Evolutionary conservation across 768 basidiomycete genomes (phyloP).

Genomic region (Tubosaeta sp.): DNA sequence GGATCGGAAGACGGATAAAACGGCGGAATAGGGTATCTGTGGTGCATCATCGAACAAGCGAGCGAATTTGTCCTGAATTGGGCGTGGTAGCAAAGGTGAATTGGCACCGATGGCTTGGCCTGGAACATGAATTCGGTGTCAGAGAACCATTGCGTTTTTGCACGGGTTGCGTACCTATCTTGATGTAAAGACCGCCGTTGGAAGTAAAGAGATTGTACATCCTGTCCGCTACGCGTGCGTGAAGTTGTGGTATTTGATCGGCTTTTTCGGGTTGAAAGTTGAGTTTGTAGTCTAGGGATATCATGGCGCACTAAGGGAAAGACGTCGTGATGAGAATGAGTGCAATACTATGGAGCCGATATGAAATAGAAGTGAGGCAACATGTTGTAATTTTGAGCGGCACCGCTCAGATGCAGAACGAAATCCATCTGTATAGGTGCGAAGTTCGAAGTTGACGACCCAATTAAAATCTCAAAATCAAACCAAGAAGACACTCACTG

Average conservation of each 20-base stretch:
- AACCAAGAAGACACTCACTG: conserved; percentile 32
- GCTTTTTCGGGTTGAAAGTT: conserved; percentile 77
- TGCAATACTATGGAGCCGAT: background rate
- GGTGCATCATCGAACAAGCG: conserved; percentile 88
- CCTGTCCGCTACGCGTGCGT: conserved; percentile 78
- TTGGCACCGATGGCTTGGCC: conserved; percentile 83
- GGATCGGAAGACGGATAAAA: conserved; percentile 60
- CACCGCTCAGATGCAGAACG: background rate
- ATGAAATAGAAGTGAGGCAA: background rate
- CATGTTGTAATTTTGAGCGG: background rate
- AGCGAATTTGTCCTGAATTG: conserved; percentile 79
- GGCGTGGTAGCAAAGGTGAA: conserved; percentile 76
- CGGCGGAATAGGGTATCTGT: conserved; percentile 67
- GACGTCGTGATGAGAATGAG: background rate
- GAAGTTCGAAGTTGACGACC: background rate
- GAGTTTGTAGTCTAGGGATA: conserved; percentile 80
- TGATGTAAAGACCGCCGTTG: conserved; percentile 85
- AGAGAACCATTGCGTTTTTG: background rate
- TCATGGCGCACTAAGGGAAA: conserved; percentile 52
- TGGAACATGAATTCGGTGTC: conserved; percentile 5
- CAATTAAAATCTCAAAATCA: background rate
- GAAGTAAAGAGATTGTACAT: conserved; percentile 71
- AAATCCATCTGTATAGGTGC: too few relatives aligned
- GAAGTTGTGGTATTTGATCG: conserved; percentile 72
- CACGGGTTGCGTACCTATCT: conserved; percentile 51